phyloP scores from a whole-genome alignment of 106 monocot genomes.

The Amphibolis antarctica region DNA sequence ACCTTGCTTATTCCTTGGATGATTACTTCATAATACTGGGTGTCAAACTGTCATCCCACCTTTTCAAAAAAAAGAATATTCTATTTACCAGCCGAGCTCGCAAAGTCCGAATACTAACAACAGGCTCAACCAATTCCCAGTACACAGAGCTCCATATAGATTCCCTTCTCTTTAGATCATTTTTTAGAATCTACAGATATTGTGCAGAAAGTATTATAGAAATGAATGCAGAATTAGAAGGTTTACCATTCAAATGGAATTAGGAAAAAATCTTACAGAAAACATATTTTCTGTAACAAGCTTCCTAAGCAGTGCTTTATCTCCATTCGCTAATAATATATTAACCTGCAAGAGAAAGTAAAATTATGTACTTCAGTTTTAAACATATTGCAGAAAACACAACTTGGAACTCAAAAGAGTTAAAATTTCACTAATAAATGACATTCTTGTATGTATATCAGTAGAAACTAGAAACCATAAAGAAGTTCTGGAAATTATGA shows the following conservation, averaged over 20 bases:
- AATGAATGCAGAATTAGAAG: neutral
- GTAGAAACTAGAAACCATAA: too few species aligned
- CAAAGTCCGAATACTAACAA: constrained; percentile 66
- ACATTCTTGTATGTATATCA: too few species aligned
- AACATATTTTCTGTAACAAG: constrained; percentile 88
- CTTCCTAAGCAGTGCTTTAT: constrained; percentile 74
- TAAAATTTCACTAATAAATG: too few species aligned
- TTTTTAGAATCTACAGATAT: constrained; percentile 60
- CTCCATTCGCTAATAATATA: constrained; percentile 54
- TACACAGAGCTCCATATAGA: constrained; percentile 68
- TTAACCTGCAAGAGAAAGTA: constrained; percentile 52
- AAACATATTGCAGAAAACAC: too few species aligned
- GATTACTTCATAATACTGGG: too few species aligned
- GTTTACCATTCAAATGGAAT: neutral
- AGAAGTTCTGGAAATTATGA: too few species aligned
- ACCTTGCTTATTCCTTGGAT: too few species aligned
- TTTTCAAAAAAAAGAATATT: neutral
- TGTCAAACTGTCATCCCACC: too few species aligned
- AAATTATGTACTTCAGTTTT: too few species aligned
- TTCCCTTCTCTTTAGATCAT: constrained; percentile 87
- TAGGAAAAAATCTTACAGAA: constrained; percentile 38
- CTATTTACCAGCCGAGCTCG: constrained; percentile 82
- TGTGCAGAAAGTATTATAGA: neutral
- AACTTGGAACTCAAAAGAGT: too few species aligned
- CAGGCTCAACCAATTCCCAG: constrained; percentile 84